A percentile compares a stretch with the other conserved stretches of the same genome.
Conservation (phyloP, 1,139 yeast genomes). For the Diutina siamensis region DNA sequence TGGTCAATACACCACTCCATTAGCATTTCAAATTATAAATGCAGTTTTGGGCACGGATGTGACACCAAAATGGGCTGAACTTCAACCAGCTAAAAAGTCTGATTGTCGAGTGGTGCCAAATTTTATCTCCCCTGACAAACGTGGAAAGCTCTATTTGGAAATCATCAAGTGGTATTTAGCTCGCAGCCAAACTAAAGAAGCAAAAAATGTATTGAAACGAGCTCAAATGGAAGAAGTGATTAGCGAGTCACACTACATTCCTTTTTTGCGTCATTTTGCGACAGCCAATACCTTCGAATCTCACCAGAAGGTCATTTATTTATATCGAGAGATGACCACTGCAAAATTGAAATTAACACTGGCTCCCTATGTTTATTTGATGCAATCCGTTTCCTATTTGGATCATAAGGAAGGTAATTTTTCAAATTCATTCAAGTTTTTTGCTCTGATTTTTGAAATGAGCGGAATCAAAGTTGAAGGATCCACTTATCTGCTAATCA, state of each 20-base stretch:
- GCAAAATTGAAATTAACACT: conserved; percentile 21
- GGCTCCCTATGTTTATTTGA: conserved; percentile 26
- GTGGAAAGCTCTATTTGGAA: conserved; percentile 16
- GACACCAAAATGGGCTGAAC: neutral
- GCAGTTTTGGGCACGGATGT: neutral
- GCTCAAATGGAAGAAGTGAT: conserved; percentile 12
- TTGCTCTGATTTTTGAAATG: conserved; percentile 1
- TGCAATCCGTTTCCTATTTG: conserved; percentile 29
- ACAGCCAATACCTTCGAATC: conserved; percentile 16
- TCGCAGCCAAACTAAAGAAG: conserved; percentile 12
- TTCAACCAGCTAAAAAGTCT: neutral
- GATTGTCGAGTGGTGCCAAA: neutral
- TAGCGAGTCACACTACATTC: conserved; percentile 19
- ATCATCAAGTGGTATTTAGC: conserved; percentile 15
- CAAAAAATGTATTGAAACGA: conserved; percentile 8
- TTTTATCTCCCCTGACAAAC: conserved; percentile 7
- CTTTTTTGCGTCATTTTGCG: conserved; percentile 19
- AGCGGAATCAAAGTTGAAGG: conserved; percentile 2
- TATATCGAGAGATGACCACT: conserved; percentile 31
- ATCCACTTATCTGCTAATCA: neutral
- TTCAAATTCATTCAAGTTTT: neutral
- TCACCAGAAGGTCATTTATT: conserved; percentile 18
- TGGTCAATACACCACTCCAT: neutral
- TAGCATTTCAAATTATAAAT: neutral
- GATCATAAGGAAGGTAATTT: conserved; percentile 14